phyloP scores from a whole-genome alignment of 176 grass and related monocot species.

The Phoenix dactylifera region DNA sequence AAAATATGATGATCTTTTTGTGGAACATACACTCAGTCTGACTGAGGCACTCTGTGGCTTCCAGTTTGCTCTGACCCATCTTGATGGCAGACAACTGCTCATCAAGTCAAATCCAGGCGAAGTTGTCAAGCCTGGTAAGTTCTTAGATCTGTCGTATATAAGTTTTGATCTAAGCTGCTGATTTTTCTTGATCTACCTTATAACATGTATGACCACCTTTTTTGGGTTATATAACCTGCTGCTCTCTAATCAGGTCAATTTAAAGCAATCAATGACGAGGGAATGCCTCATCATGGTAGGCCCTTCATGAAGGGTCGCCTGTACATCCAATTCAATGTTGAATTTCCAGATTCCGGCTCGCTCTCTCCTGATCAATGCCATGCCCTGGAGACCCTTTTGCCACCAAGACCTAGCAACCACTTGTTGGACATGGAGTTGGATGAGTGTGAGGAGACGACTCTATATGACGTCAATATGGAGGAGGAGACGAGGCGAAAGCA shows the following conservation, averaged over 20 bases:
- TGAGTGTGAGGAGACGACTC: conserved; percentile 72
- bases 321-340: conserved; percentile 72
- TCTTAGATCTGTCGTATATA: background rate
- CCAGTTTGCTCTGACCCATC: conserved; percentile 87
- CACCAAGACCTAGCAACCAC: conserved; percentile 27
- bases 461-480: conserved; percentile 81
- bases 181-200: too few relatives aligned
- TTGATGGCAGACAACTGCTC: conserved; percentile 75
- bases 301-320: conserved; percentile 89
- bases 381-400: conserved; percentile 54
- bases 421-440: conserved; percentile 56
- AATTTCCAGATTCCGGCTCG: conserved; percentile 53
- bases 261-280: conserved; percentile 89
- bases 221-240: background rate
- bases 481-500: conserved; percentile 82
- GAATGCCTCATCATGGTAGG: conserved; percentile 79
- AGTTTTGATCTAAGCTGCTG: too few relatives aligned
- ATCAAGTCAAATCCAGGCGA: conserved; percentile 90
- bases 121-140: conserved; percentile 74
- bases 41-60: conserved; percentile 86
- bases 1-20: conserved; percentile 62
- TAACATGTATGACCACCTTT: too few relatives aligned
- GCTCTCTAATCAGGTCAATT: conserved; percentile 45
- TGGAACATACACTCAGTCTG: conserved; percentile 69
- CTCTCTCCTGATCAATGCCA: conserved; percentile 45